These are phyloP conservation scores for Mycena latifolia DNA, from an alignment of 768 basidiomycete species.

Conservation along the genomic window DNA sequence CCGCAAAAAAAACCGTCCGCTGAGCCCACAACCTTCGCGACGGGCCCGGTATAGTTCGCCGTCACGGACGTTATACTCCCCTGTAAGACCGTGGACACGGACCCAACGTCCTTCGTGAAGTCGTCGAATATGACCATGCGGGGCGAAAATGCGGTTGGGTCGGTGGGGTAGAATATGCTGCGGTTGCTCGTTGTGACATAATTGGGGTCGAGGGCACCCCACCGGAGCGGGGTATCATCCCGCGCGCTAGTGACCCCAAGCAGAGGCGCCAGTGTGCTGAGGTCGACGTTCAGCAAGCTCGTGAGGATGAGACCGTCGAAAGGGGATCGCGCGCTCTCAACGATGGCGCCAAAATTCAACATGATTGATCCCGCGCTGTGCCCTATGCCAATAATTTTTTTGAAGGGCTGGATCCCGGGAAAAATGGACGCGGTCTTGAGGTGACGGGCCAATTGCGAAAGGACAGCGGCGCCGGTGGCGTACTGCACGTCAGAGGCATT, in stretches of 20 bases:
- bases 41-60: constrained; percentile 10
- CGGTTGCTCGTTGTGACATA: constrained; percentile 11
- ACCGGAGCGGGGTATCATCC: constrained; percentile 4
- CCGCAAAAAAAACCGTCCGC: neutral
- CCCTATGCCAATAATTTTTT: constrained; percentile 4
- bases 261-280: neutral
- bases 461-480: constrained; percentile 1
- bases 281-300: neutral
- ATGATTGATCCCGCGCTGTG: constrained; percentile 1
- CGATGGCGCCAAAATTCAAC: constrained; percentile 3
- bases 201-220: constrained; percentile 8
- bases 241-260: constrained; percentile 5
- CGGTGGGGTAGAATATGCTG: constrained; percentile 8
- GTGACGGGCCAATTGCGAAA: neutral
- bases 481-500: constrained; percentile 11
- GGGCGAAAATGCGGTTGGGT: constrained; percentile 2
- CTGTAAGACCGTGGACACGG: neutral
- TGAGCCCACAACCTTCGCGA: constrained; percentile 5
- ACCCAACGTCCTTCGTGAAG: constrained; percentile 12
- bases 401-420: constrained; percentile 8
- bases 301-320: constrained; percentile 16
- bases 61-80: neutral
- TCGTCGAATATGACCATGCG: constrained; percentile 10
- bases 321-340: neutral
- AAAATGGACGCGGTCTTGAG: constrained; percentile 9